Evolutionary conservation across 768 basidiomycete genomes (phyloP), one percentile per base, ranked within the genome.

Genomic region (Boletus sp.): DNA sequence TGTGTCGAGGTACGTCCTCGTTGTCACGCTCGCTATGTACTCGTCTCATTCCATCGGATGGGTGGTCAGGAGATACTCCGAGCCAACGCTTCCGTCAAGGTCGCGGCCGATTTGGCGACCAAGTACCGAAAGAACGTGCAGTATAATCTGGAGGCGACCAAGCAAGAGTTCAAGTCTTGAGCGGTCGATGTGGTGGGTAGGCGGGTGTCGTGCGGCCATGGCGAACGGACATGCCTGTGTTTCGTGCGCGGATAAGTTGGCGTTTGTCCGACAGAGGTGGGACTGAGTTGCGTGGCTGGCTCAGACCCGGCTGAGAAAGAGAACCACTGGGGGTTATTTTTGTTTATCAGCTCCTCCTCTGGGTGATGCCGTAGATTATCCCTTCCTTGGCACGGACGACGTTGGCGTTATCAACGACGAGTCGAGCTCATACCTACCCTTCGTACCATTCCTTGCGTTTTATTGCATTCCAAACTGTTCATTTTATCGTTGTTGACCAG

Each of bases 71-170:
- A 93, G 72, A 88, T 94, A 64, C 73, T 90, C 41, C 80, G 83
- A 15, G 91, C 90, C 7, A 92, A 94, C 58, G 78, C 83, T 0
- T 83, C 84, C 33, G 84, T 94, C 44, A 86, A 87, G 66, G 86
- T 84, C 39, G 89, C 94, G 0, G 87, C 94, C 3, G 87, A 93
- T 68, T 77, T 98, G 17, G 83, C 90, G 35, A 84, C 84, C 39
- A 94, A 93, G 70, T 97, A 98, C 71, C 80, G 89, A 60, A 87
- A 92, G 74, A 98, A 98, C 74, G 94, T 94, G 51, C 87, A 90
- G 69, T 96, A 94, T 70, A 96, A 95, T 69, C 71, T 97, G 55
- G 88, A 91, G 65, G 87, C 88, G 45, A 89, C 84, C 47, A 81
- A 77, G 59, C 68, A 71, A 12, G 71, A 68, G 55, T 56, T 45